These are phyloP conservation scores for Olyra latifolia DNA, from an alignment of 176 grass and related monocot species.

Conservation along the genomic window DNA sequence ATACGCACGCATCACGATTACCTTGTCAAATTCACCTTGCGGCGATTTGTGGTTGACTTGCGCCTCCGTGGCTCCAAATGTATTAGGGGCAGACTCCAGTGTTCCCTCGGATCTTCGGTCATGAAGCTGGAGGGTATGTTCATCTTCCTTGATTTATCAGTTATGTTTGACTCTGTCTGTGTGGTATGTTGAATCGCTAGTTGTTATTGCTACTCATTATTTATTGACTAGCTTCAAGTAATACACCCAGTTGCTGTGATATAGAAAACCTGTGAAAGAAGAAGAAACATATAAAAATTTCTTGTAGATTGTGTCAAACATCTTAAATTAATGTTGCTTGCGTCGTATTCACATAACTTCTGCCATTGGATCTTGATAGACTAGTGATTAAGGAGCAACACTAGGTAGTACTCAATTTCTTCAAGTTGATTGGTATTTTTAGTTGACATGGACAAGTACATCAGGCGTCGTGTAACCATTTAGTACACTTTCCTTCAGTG, in stretches of 20 bases:
- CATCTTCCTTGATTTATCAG: neutral
- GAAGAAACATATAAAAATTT: neutral
- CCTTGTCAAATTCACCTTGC: no score
- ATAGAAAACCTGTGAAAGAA: neutral
- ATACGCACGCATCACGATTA: neutral
- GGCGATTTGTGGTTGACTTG: conserved; percentile 26
- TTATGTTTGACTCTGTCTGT: neutral
- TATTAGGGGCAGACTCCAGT: conserved; percentile 75
- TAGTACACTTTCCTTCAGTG: neutral
- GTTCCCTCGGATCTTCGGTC: conserved; percentile 93
- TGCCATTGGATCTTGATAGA: neutral
- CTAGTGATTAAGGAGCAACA: neutral
- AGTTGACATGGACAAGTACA: neutral
- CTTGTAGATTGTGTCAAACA: neutral
- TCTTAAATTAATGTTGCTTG: neutral
- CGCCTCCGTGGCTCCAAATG: neutral
- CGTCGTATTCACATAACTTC: neutral
- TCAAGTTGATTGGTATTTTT: neutral
- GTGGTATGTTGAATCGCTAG: neutral
- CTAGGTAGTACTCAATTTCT: neutral
- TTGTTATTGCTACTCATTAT: neutral
- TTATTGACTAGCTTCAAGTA: neutral
- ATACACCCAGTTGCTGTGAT: neutral
- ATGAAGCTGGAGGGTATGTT: conserved; percentile 88
- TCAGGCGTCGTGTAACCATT: neutral